A percentile compares a stretch with the other conserved stretches of the same genome.
Conservation (phyloP, 2,329 filamentous ascomycete species). For the Epicoccum nigrum region DNA sequence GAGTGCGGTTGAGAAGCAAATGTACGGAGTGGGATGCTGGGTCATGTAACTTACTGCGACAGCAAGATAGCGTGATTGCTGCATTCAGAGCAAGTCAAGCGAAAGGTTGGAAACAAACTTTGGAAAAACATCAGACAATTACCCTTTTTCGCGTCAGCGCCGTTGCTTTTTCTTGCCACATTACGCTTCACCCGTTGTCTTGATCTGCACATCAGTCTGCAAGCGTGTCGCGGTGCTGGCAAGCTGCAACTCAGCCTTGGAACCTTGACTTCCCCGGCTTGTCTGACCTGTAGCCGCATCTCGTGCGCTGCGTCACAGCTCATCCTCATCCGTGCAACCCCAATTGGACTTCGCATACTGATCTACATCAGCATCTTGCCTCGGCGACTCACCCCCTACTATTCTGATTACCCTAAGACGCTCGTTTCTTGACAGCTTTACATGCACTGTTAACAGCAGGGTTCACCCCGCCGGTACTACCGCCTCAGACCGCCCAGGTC, state of each 20-base stretch:
- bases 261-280: conserved; percentile 13
- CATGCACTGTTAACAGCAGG: conserved; percentile 16
- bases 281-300: conserved; percentile 1
- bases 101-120: conserved; percentile 1
- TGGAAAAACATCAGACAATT: neutral
- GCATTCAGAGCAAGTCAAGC: conserved; percentile 17
- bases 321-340: conserved; percentile 4
- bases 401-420: neutral
- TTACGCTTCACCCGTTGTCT: neutral
- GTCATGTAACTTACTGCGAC: conserved; percentile 68
- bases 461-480: conserved; percentile 35
- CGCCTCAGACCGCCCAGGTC: conserved; percentile 30
- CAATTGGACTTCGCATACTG: neutral
- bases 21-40: conserved; percentile 91
- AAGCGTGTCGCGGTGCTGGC: conserved; percentile 7
- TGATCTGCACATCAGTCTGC: neutral
- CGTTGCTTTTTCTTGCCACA: neutral
- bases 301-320: conserved; percentile 1
- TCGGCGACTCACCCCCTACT: conserved; percentile 1
- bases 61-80: conserved; percentile 15
- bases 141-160: neutral
- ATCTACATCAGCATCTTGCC: conserved; percentile 1
- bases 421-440: conserved; percentile 10
- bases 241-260: conserved; percentile 14
- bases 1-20: conserved; percentile 87